Evolutionary conservation across 768 basidiomycete species (phyloP).

Genomic region (Boletus fagicola): DNA sequence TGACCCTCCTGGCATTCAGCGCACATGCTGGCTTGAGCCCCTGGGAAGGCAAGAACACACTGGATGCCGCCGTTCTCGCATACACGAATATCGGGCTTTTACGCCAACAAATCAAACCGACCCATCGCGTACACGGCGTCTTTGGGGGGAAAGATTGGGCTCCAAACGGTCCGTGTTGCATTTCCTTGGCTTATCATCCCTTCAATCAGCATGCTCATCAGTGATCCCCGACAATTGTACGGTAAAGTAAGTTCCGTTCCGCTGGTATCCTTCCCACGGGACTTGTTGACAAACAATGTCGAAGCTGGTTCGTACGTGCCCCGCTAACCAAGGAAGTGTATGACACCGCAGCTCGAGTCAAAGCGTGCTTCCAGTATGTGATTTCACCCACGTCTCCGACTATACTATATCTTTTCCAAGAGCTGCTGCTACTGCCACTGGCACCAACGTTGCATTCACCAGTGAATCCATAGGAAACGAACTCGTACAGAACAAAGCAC

Average conservation of each 20-base stretch:
- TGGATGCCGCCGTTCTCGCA: conserved; percentile 85
- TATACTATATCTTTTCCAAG: conserved; percentile 33
- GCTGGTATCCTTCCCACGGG: background rate
- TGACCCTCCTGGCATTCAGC: conserved; percentile 34
- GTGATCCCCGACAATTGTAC: conserved; percentile 84
- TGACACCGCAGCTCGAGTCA: conserved; percentile 56
- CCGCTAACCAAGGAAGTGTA: conserved; percentile 62
- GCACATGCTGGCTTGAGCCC: conserved; percentile 79
- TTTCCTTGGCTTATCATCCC: background rate
- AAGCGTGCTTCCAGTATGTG: conserved; percentile 70
- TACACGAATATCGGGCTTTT: conserved; percentile 78
- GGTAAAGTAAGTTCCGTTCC: conserved; percentile 48
- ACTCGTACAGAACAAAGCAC: conserved; percentile 63
- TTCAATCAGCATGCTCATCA: conserved; percentile 36
- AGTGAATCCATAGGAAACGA: conserved; percentile 44
- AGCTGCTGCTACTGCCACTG: conserved; percentile 67
- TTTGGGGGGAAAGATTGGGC: conserved; percentile 76
- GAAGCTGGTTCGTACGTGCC: conserved; percentile 71
- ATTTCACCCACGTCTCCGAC: background rate
- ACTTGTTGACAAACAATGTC: background rate
- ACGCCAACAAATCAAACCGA: conserved; percentile 78
- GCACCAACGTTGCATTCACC: conserved; percentile 50
- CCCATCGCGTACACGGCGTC: conserved; percentile 77
- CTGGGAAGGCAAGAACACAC: conserved; percentile 81
- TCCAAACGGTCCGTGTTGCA: conserved; percentile 53